phyloP scores from a whole-genome alignment of 2,329 filamentous ascomycete genomes.

The Dactylellina parvicollis region DNA sequence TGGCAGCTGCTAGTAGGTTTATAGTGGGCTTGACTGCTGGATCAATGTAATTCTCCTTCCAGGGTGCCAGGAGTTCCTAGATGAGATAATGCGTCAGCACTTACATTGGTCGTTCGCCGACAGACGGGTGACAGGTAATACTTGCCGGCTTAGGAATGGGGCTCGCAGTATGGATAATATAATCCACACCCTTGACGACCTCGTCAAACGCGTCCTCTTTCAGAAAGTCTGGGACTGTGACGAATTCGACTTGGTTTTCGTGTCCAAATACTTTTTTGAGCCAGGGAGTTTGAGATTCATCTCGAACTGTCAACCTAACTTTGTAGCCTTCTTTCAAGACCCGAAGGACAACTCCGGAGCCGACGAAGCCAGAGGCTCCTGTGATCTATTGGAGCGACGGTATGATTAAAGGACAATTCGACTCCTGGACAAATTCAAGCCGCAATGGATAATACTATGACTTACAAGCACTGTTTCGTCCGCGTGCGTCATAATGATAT shows the following conservation, averaged over 20 bases:
- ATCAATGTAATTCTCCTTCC: constrained; percentile 46
- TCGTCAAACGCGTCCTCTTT: constrained; percentile 74
- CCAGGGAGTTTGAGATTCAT: constrained; percentile 57
- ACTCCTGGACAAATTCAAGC: not conserved
- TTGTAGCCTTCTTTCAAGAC: constrained; percentile 63
- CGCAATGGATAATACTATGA: not conserved
- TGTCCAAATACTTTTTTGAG: constrained; percentile 42
- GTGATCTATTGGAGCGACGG: constrained; percentile 42
- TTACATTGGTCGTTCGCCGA: not conserved
- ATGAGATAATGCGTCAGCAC: not conserved
- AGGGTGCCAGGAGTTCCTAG: constrained; percentile 11
- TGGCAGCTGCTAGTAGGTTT: constrained; percentile 23
- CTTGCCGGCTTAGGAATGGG: constrained; percentile 46
- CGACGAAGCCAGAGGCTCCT: constrained; percentile 64
- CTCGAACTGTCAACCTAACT: constrained; percentile 65
- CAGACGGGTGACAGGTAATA: too few species aligned
- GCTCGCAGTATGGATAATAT: constrained; percentile 46
- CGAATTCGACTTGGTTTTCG: constrained; percentile 33
- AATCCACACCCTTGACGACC: constrained; percentile 60
- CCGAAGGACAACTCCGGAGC: constrained; percentile 66
- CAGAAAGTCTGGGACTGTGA: constrained; percentile 77
- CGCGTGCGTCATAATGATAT: constrained; percentile 24
- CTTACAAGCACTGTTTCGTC: constrained; percentile 43
- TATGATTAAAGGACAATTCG: not conserved
- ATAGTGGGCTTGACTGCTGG: constrained; percentile 37